A percentile compares a stretch with the other conserved stretches of the same genome.
Conservation (phyloP, 257 asterid genomes). For the Solanum pimpinellifolium region DNA sequence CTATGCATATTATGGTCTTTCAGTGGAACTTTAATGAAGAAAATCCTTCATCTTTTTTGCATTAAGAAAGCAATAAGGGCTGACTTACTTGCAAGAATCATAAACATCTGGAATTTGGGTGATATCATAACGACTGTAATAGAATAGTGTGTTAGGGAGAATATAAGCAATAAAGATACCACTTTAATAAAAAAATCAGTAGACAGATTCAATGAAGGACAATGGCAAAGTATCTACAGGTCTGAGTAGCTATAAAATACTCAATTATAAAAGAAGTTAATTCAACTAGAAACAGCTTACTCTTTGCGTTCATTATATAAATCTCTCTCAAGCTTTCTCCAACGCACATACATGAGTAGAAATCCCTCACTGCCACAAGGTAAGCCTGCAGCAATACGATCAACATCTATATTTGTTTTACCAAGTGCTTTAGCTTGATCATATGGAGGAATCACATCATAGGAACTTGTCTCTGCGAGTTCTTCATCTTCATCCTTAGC, state of each 20-base stretch:
- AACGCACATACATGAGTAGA: conserved; percentile 96
- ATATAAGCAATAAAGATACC: not conserved
- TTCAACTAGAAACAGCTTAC: conserved; percentile 25
- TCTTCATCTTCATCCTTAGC: conserved; percentile 85
- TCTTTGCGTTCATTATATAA: conserved; percentile 85
- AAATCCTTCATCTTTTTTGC: not conserved
- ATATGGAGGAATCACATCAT: conserved; percentile 70
- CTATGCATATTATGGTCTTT: not conserved
- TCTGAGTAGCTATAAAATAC: not conserved
- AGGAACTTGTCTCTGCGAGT: conserved; percentile 59
- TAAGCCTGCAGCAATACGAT: conserved; percentile 91
- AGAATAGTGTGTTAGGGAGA: conserved; percentile 3
- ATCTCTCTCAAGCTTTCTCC: conserved; percentile 93
- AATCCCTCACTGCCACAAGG: conserved; percentile 99
- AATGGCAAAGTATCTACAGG: not conserved
- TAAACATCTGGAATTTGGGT: conserved; percentile 96
- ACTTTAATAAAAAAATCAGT: not conserved
- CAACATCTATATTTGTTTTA: conserved; percentile 89
- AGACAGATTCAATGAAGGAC: not conserved
- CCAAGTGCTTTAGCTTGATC: conserved; percentile 99
- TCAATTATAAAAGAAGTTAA: not conserved
- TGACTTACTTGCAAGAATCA: conserved; percentile 94
- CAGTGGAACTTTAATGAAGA: not conserved
- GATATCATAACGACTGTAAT: conserved; percentile 79
- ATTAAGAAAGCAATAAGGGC: not conserved